These are phyloP conservation scores for Daldinia eschscholtzii DNA, from an alignment of 2,329 filamentous ascomycete genomes.

Conservation along the genomic window DNA sequence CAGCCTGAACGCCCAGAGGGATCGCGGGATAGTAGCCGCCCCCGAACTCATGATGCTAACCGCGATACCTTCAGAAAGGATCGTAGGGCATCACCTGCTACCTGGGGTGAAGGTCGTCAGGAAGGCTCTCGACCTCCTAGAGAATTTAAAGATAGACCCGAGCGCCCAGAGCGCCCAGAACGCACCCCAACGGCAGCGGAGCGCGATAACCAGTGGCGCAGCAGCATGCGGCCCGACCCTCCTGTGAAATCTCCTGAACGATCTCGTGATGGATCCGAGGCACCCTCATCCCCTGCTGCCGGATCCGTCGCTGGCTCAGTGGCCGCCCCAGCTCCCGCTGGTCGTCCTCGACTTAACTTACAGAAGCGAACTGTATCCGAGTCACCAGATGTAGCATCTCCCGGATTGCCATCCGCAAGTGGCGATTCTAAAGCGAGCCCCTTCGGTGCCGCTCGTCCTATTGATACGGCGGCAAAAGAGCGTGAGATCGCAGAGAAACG, in stretches of 20 bases:
- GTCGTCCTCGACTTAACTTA: conserved; percentile 87
- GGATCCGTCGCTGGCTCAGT: conserved; percentile 39
- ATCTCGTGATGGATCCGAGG: conserved; percentile 80
- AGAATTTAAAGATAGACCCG: conserved; percentile 79
- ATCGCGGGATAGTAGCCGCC: conserved; percentile 68
- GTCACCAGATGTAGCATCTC: conserved; percentile 63
- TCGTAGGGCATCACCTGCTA: conserved; percentile 77
- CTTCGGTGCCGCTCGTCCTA: conserved; percentile 92
- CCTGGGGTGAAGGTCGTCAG: conserved; percentile 79
- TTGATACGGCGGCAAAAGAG: conserved; percentile 91
- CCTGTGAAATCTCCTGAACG: conserved; percentile 71
- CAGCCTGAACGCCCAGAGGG: conserved; percentile 63
- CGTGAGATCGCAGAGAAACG: conserved; percentile 92
- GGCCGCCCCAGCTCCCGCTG: conserved; percentile 66
- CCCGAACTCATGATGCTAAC: conserved; percentile 69
- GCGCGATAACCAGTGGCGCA: conserved; percentile 92
- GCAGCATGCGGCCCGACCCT: conserved; percentile 88
- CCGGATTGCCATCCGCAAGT: conserved; percentile 63
- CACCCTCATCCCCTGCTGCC: conserved; percentile 77
- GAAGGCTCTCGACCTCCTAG: conserved; percentile 85
- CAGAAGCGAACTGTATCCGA: conserved; percentile 92
- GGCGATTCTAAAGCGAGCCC: conserved; percentile 86
- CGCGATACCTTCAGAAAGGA: conserved; percentile 71
- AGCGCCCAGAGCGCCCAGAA: conserved; percentile 69
- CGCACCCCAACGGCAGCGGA: conserved; percentile 85